Base-by-base conservation (phyloP, 169 alveolate species). In the Plasmodium sp. region DNA sequence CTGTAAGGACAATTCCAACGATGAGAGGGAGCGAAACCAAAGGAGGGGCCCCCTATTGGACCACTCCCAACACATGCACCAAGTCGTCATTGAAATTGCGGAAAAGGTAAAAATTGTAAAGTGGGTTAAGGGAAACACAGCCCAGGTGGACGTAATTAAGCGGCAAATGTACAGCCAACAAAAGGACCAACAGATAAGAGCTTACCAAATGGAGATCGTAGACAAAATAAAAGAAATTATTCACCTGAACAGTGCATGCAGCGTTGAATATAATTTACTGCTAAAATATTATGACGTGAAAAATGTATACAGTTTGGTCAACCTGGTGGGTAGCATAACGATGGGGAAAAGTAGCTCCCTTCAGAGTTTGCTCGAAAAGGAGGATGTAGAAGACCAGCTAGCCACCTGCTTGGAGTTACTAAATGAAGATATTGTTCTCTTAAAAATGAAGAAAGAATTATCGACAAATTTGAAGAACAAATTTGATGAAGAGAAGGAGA, bases 371-470 rank as follows among this genome's bases (percentile, higher is more conserved):
- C 94, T 92, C 36, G 96, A 96, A 88, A 92, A 67, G 71, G 71
- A 5, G 12, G 73, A 81, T 33, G 10, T 96, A 71, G 91, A 96
- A 27, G 62, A 93, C 36, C 84, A 96, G 80, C 71, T 96, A 33
- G 93, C 80, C 72, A 84, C 14, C 22, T 92, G 96, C 79, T 62
- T 90, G 83, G 92, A 92, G 1, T 71, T 96, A 33, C 92, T 96
- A 58, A 93, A 94, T 54, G 97, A 96, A 39, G 97, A 96, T 75
- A 94, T 96, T 2, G 91, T 93, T 36, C 79, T 94, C 88, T 90
- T 96, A 54, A 95, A 96, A 75, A 85, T 95, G 71, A 95, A 96
- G 96, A 90, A 84, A 34, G 95, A 88, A 81, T 86, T 96, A 34
- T 95, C 92, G 7, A 93, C 81, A 34, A 92, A 84, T 51, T 83